Percentiles rank a stretch among this genome's conserved stretches.
Evolutionary conservation across 2,329 filamentous ascomycete species (phyloP).

Genomic region (Aspergillus sp.): DNA sequence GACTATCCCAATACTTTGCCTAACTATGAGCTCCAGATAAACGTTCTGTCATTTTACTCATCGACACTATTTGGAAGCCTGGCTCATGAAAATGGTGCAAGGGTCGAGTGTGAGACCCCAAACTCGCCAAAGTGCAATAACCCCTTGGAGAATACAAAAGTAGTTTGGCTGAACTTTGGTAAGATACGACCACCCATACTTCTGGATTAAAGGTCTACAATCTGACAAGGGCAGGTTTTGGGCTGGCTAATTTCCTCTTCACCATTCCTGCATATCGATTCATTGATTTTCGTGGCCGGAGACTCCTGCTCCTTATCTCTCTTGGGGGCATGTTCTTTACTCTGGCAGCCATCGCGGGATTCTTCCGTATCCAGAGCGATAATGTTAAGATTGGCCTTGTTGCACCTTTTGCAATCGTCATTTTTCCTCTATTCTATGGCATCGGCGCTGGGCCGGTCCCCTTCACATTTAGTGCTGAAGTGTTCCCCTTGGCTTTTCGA

Average conservation of each 20-base stretch:
- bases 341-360: slow-evolving; percentile 21
- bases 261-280: slow-evolving; percentile 26
- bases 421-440: slow-evolving; percentile 46
- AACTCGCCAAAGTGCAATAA: background rate
- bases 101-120: no score
- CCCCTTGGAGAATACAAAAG: background rate
- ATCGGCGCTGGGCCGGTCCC: slow-evolving; percentile 38
- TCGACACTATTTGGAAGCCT: slow-evolving; percentile 19
- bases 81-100: background rate
- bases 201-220: no score
- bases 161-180: slow-evolving; percentile 22
- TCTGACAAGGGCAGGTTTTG: slow-evolving; percentile 16
- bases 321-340: slow-evolving; percentile 26
- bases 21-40: slow-evolving; percentile 18
- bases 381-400: slow-evolving; percentile 17
- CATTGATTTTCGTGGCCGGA: slow-evolving; percentile 27
- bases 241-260: slow-evolving; percentile 28
- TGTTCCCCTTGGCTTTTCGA: slow-evolving; percentile 21
- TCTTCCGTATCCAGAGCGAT: slow-evolving; percentile 17
- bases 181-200: background rate
- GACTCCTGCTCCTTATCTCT: slow-evolving; percentile 24
- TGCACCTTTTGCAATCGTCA: slow-evolving; percentile 19
- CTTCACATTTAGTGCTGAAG: slow-evolving; percentile 22
- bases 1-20: no score
- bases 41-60: slow-evolving; percentile 30